A percentile compares a stretch with the other conserved stretches of the same genome.
These are phyloP conservation scores for Nitzschia sp. DNA, from an alignment of 108 stramenopile species.

Conservation along the genomic window DNA sequence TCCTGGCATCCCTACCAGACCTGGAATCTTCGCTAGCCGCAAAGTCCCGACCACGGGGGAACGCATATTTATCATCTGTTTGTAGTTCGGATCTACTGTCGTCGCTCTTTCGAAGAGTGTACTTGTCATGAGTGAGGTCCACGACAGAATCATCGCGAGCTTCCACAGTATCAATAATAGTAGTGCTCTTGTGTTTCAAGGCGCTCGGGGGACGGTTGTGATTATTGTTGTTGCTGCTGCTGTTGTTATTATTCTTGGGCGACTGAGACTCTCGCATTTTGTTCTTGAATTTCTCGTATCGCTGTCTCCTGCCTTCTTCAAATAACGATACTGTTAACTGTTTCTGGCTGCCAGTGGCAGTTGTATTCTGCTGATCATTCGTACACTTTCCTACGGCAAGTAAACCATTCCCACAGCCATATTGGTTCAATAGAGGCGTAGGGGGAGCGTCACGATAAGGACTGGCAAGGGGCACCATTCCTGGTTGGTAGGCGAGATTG, in stretches of 20 bases:
- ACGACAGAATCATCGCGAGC: not conserved
- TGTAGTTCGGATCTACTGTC: not conserved
- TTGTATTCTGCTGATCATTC: not conserved
- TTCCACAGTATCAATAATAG: not conserved
- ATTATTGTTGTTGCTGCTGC: not conserved
- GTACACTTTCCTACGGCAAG: not conserved
- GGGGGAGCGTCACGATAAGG: conserved; percentile 4
- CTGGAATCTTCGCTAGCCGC: not conserved
- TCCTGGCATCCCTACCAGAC: not conserved
- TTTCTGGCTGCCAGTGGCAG: not conserved
- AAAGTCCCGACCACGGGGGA: not conserved
- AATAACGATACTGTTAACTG: conserved; percentile 10
- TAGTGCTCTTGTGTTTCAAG: not conserved
- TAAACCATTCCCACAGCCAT: not conserved
- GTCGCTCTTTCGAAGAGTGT: not conserved
- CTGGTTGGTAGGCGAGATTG: not conserved
- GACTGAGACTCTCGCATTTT: not conserved
- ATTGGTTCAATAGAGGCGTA: not conserved
- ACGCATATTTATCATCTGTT: not conserved
- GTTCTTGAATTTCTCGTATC: conserved; percentile 10
- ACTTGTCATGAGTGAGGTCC: not conserved
- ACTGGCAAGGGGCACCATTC: conserved; percentile 17
- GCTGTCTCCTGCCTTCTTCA: conserved; percentile 14
- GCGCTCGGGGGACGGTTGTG: not conserved
- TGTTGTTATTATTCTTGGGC: not conserved